These are phyloP conservation scores for Fusarium chaquense DNA, from an alignment of 2,329 filamentous ascomycete species.

Conservation along the genomic window DNA sequence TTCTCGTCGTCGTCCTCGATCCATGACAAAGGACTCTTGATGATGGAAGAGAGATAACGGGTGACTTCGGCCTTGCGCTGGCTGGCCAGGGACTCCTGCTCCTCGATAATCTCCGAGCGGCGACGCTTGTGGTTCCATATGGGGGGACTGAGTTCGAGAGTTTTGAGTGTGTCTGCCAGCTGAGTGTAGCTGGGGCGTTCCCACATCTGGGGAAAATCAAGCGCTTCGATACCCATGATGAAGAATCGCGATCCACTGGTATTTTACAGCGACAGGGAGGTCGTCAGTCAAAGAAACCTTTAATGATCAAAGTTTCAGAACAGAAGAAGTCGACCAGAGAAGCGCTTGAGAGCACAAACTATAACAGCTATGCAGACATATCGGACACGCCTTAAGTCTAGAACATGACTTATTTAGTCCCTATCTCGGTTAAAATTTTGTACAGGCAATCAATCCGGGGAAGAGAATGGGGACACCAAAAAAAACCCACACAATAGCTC, in stretches of 20 bases:
- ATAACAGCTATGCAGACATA: slow-evolving; percentile 28
- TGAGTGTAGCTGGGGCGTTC: slow-evolving; percentile 75
- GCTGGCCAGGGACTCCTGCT: slow-evolving; percentile 56
- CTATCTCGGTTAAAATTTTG: slow-evolving; percentile 9
- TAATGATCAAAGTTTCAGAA: slow-evolving; percentile 4
- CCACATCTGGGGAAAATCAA: slow-evolving; percentile 85
- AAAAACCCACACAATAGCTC: slow-evolving; percentile 27
- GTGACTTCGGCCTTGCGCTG: slow-evolving; percentile 66
- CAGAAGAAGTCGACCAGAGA: slow-evolving; percentile 2
- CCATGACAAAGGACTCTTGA: slow-evolving; percentile 76
- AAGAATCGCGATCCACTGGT: background rate
- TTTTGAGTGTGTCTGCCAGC: slow-evolving; percentile 74
- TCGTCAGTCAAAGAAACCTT: slow-evolving; percentile 1
- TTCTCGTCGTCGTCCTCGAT: slow-evolving; percentile 73
- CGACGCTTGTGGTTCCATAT: slow-evolving; percentile 70
- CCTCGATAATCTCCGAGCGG: slow-evolving; percentile 56
- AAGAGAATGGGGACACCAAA: background rate
- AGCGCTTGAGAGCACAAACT: slow-evolving; percentile 30
- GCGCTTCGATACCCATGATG: slow-evolving; percentile 51
- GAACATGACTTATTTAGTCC: slow-evolving; percentile 19
- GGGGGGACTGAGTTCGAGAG: slow-evolving; percentile 74
- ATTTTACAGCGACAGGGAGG: background rate
- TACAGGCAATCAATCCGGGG: slow-evolving; percentile 24
- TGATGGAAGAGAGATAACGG: slow-evolving; percentile 75
- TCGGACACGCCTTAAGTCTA: slow-evolving; percentile 20